Percentiles rank a stretch among this genome's conserved stretches.
Evolutionary conservation across 208 protist genomes (phyloP).

Genomic region (Trichomonas vaginalis): DNA sequence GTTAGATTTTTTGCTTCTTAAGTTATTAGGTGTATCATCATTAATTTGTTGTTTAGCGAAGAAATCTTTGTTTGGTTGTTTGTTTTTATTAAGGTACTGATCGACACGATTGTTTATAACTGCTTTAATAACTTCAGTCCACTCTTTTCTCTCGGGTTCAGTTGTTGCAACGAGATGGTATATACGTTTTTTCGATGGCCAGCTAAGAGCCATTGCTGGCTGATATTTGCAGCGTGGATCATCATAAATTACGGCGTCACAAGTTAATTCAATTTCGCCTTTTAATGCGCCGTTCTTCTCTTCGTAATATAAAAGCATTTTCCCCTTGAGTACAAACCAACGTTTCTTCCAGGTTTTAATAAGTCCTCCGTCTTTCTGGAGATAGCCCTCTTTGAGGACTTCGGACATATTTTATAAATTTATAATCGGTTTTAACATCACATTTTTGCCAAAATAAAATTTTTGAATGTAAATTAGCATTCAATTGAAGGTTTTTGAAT

Average conservation of each 20-base stretch:
- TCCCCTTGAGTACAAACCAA: conserved; percentile 12
- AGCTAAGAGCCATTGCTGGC: neutral
- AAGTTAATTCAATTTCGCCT: neutral
- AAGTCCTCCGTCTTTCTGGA: conserved; percentile 15
- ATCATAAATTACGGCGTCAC: neutral
- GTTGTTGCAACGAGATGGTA: neutral
- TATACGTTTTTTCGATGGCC: neutral
- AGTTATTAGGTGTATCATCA: neutral
- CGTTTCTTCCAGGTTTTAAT: conserved; percentile 24
- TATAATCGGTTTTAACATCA: too few species aligned
- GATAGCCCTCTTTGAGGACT: conserved; percentile 19
- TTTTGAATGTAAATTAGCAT: too few species aligned
- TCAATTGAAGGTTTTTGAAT: too few species aligned
- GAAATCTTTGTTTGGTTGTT: neutral
- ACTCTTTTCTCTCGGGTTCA: neutral
- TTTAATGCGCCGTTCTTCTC: neutral
- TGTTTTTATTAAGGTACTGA: neutral
- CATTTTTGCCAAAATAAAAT: too few species aligned
- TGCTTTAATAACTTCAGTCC: neutral
- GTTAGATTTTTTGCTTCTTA: neutral
- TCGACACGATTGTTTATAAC: neutral
- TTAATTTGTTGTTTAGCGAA: neutral
- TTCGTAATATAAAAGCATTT: neutral
- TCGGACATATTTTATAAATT: neutral
- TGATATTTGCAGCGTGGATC: neutral